Conservation (phyloP, 306 rosid species). For the Parietaria judaica region DNA sequence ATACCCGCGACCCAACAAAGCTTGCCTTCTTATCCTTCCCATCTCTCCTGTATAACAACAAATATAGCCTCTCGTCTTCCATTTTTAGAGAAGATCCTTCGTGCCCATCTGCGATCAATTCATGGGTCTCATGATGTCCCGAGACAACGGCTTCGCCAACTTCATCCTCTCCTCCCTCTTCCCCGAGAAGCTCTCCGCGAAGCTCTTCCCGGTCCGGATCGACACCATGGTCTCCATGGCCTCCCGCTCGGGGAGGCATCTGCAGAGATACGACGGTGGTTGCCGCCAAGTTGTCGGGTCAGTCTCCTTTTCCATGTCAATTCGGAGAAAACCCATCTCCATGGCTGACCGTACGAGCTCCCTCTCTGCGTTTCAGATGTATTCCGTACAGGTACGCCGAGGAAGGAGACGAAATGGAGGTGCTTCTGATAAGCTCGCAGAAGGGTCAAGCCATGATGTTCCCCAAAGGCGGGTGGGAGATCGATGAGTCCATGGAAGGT, state of each 20-base stretch:
- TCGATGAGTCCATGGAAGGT: slow-evolving; percentile 67
- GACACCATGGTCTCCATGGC: slow-evolving; percentile 42
- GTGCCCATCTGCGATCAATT: neutral
- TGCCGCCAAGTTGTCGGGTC: slow-evolving; percentile 91
- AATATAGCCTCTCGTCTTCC: no score
- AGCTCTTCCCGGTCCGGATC: slow-evolving; percentile 31
- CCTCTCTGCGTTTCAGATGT: slow-evolving; percentile 45
- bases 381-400: slow-evolving; percentile 70
- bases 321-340: no score
- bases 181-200: slow-evolving; percentile 23
- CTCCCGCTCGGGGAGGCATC: slow-evolving; percentile 65
- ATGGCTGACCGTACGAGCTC: no score
- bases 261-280: slow-evolving; percentile 67
- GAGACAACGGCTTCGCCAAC: slow-evolving; percentile 19
- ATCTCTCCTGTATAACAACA: no score
- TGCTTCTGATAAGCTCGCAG: slow-evolving; percentile 83
- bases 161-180: slow-evolving; percentile 29
- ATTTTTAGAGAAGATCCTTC: neutral
- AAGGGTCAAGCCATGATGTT: slow-evolving; percentile 77
- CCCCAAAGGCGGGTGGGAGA: slow-evolving; percentile 99
- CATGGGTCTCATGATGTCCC: slow-evolving; percentile 69
- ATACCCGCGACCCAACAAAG: neutral
- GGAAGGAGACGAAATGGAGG: slow-evolving; percentile 47
- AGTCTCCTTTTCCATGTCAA: neutral
- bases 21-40: slow-evolving; percentile 1